Evolutionary conservation across 2,329 filamentous ascomycete genomes (phyloP).

Genomic region (Colletotrichum scovillei): DNA sequence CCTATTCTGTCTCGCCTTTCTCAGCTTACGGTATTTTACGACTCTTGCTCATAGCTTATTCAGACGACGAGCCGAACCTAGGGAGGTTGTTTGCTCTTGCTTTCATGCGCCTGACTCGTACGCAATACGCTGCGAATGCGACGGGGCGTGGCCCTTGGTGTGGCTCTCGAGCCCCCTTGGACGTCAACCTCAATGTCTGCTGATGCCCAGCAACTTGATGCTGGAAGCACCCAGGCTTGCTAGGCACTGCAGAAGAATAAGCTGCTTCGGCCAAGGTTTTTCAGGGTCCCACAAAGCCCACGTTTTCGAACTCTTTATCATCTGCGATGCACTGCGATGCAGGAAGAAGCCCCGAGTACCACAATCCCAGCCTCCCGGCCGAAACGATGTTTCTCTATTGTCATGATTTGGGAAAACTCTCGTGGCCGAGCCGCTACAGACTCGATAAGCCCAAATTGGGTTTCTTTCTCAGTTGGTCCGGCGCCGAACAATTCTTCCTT

Average conservation of each 20-base stretch:
- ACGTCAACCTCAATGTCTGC: background rate
- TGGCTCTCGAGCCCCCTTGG: slow-evolving; percentile 16
- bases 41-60: slow-evolving; percentile 17
- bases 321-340: slow-evolving; percentile 1
- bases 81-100: background rate
- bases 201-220: slow-evolving; percentile 10
- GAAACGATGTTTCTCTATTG: background rate
- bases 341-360: background rate
- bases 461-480: background rate
- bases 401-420: background rate
- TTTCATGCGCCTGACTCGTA: slow-evolving; percentile 23
- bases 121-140: background rate
- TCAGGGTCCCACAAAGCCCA: slow-evolving; percentile 17
- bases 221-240: background rate
- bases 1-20: background rate
- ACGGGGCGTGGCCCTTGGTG: background rate
- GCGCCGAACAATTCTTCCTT: background rate
- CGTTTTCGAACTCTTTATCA: background rate
- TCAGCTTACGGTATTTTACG: background rate
- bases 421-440: background rate
- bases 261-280: background rate
- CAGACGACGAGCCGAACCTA: slow-evolving; percentile 18
- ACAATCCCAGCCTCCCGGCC: slow-evolving; percentile 8
- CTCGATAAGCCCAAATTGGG: background rate
- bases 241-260: slow-evolving; percentile 1